Evolutionary conservation across 805 yeast species (phyloP).

Genomic region (Yarrowia keelungensis): DNA sequence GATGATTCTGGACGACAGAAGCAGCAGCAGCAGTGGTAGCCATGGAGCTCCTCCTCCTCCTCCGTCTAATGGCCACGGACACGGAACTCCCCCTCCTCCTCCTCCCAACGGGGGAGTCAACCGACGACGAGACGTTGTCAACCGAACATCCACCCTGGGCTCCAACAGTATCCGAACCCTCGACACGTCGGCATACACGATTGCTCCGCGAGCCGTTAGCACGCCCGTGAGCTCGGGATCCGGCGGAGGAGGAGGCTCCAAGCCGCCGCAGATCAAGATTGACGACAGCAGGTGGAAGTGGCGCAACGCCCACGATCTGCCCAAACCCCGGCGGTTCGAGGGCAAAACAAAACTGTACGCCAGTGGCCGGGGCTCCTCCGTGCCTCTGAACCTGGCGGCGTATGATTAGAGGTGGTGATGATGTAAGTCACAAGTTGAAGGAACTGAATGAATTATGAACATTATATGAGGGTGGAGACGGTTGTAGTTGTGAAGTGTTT

Average conservation of each 20-base stretch:
- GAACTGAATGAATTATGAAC: no score
- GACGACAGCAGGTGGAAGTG: slow-evolving; percentile 80
- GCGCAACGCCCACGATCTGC: slow-evolving; percentile 70
- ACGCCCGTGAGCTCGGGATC: slow-evolving; percentile 43
- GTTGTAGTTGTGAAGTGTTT: no score
- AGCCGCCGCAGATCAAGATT: slow-evolving; percentile 53
- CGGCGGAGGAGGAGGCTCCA: slow-evolving; percentile 13
- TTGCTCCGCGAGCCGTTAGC: slow-evolving; percentile 52
- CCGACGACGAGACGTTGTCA: slow-evolving; percentile 23
- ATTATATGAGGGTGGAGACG: no score
- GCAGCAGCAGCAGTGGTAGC: slow-evolving; percentile 18
- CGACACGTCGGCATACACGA: slow-evolving; percentile 71
- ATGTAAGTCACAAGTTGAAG: no score
- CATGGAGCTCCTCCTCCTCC: slow-evolving; percentile 44
- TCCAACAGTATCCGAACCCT: slow-evolving; percentile 61
- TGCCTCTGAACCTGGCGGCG: slow-evolving; percentile 71
- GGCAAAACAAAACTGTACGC: slow-evolving; percentile 83
- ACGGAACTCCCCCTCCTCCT: slow-evolving; percentile 41
- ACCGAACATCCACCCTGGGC: slow-evolving; percentile 38
- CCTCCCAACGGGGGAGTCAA: slow-evolving; percentile 24
- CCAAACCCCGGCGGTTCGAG: slow-evolving; percentile 83
- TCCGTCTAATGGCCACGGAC: slow-evolving; percentile 47
- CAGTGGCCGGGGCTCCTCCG: slow-evolving; percentile 92
- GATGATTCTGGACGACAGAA: slow-evolving; percentile 18
- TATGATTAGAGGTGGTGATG: slow-evolving; percentile 42